Percentiles rank a stretch among this genome's conserved stretches.
Conservation (phyloP, 2,329 filamentous ascomycete genomes). For the Arthrinium phaeospermum region DNA sequence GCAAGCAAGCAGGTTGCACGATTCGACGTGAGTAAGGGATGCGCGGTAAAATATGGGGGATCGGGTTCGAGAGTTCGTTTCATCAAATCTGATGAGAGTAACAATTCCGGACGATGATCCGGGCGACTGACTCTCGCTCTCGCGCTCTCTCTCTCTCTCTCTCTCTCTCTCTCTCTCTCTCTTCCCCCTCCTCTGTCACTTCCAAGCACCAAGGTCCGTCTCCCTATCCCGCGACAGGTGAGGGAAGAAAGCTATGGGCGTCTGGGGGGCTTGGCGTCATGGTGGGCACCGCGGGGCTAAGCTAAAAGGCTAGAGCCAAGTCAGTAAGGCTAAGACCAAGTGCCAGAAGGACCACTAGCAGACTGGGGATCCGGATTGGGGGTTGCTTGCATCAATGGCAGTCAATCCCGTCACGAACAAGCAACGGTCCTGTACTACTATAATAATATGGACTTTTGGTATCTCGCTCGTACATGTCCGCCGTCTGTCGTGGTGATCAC, state of each 20-base stretch:
- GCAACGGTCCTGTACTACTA: not conserved
- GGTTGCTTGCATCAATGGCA: not conserved
- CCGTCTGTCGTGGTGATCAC: too few species aligned
- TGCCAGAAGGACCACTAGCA: not conserved
- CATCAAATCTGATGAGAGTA: not conserved
- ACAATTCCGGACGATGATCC: not conserved
- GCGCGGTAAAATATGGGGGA: not conserved
- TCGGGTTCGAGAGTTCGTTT: not conserved
- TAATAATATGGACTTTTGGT: too few species aligned
- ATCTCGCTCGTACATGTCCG: too few species aligned
- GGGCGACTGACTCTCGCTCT: not conserved
- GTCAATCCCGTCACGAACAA: not conserved
- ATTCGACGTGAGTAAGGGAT: not conserved
- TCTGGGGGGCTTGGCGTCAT: not conserved
- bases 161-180: too few species aligned
- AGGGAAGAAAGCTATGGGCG: constrained; percentile 1
- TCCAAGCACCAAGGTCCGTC: too few species aligned
- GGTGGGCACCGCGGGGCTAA: not conserved
- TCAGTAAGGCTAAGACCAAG: too few species aligned
- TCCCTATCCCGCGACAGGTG: not conserved
- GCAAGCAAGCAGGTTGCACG: not conserved
- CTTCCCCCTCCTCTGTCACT: not conserved
- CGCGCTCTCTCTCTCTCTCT: not conserved
- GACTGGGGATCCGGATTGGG: not conserved
- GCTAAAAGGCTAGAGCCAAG: not conserved